phyloP scores from a whole-genome alignment of 1,284 basidiomycete species.

The Prillingera fragicola region DNA sequence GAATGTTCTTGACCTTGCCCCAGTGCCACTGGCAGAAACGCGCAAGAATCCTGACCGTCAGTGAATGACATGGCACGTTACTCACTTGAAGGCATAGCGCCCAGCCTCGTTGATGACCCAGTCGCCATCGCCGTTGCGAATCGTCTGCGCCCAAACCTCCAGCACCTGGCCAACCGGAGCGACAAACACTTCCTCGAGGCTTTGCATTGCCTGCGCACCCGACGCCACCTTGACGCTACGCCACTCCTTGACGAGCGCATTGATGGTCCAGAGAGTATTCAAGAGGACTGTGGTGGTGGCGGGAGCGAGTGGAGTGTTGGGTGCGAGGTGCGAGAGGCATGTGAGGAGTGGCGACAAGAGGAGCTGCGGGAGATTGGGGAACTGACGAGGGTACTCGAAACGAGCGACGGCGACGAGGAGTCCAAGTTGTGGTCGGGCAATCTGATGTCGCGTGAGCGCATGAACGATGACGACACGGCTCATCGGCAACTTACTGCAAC shows the following conservation, averaged over 20 bases:
- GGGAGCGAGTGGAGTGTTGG: slow-evolving; percentile 17
- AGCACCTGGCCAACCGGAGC: slow-evolving; percentile 35
- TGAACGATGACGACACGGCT: too few species aligned
- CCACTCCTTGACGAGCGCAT: slow-evolving; percentile 49
- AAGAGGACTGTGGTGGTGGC: slow-evolving; percentile 37
- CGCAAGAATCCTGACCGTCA: slow-evolving; percentile 33
- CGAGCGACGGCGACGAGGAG: slow-evolving; percentile 44
- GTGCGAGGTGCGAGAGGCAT: slow-evolving; percentile 27
- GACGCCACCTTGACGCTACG: slow-evolving; percentile 41
- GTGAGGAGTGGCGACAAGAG: slow-evolving; percentile 38
- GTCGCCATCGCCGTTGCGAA: slow-evolving; percentile 30
- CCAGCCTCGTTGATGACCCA: slow-evolving; percentile 43
- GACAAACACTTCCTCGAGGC: slow-evolving; percentile 33
- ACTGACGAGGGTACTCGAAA: slow-evolving; percentile 41
- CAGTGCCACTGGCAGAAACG: slow-evolving; percentile 44
- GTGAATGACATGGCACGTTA: background rate
- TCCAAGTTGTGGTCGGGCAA: slow-evolving; percentile 44
- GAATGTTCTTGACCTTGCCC: slow-evolving; percentile 39
- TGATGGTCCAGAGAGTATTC: slow-evolving; percentile 48
- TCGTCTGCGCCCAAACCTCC: slow-evolving; percentile 33
- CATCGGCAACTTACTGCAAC: slow-evolving; percentile 22
- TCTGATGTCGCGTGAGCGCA: slow-evolving; percentile 21
- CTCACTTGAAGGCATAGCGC: slow-evolving; percentile 48
- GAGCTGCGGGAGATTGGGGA: slow-evolving; percentile 38
- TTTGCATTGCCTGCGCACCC: slow-evolving; percentile 42